These are phyloP conservation scores for Hanseniaspora sp. DNA, from an alignment of 1,139 yeast species.

Conservation along the genomic window DNA sequence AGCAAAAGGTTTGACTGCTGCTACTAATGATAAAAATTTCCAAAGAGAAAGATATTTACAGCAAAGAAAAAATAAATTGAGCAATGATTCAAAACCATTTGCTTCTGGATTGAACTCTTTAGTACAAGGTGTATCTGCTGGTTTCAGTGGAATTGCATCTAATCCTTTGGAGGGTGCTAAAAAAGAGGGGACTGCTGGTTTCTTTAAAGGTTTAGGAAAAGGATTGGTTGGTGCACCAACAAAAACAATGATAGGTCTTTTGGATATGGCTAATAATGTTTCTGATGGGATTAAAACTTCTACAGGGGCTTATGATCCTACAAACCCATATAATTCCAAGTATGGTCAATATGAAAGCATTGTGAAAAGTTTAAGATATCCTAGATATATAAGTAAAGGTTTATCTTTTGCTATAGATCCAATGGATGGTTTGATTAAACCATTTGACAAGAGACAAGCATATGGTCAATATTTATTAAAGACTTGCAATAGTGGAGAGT, in stretches of 20 bases:
- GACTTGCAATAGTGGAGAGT: constrained; percentile 69
- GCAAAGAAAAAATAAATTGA: constrained; percentile 67
- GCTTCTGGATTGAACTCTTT: constrained; percentile 83
- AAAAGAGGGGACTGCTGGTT: constrained; percentile 78
- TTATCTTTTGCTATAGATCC: constrained; percentile 45
- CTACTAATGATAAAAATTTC: constrained; percentile 74
- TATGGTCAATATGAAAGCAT: constrained; percentile 5
- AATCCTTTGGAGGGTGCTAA: constrained; percentile 87
- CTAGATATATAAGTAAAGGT: constrained; percentile 15
- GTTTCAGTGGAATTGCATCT: constrained; percentile 77
- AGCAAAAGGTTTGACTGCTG: constrained; percentile 87
- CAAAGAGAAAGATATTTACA: constrained; percentile 71
- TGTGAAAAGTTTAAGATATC: constrained; percentile 13
- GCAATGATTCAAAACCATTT: constrained; percentile 80
- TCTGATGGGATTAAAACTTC: constrained; percentile 91
- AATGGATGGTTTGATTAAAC: constrained; percentile 54
- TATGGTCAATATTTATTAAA: constrained; percentile 93
- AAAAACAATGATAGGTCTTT: constrained; percentile 88
- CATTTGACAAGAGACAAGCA: constrained; percentile 73
- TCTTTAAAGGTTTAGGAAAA: constrained; percentile 84
- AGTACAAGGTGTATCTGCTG: constrained; percentile 76
- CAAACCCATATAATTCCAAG: constrained; percentile 5
- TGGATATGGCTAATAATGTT: constrained; percentile 84
- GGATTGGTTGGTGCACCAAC: constrained; percentile 95
- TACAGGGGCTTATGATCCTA: constrained; percentile 32